Base-by-base conservation (phyloP, 352 stramenopile genomes). In the Lagenidium giganteum region DNA sequence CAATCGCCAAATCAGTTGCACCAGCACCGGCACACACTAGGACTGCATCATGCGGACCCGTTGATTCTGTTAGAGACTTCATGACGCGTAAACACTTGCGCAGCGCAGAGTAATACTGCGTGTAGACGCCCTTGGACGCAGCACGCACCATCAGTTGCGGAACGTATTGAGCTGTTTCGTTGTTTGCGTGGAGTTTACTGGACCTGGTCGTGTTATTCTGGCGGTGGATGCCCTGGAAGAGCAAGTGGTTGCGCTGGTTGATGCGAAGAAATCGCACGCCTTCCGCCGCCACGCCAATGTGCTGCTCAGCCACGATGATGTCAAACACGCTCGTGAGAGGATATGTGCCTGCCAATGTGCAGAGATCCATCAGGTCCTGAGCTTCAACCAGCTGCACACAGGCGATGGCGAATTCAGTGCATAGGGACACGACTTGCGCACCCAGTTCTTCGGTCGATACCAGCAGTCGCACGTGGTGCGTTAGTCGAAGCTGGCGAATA, bases 31-130 rank as follows among this genome's bases (percentile, higher is more conserved):
- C 53, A 52, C 68, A 86, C 17, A 61, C 30, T 6, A 46, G 55
- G 2, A 67, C 26, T n/a, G 44, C 40, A 5, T 12, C 20, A 21
- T 26, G 17, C 3, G 24, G 13, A 17, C n/a, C n/a, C n/a, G n/a
- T n/a, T n/a, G 13, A 18, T 7, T 16, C 23, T 8, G 2, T 29
- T 18, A 35, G 23, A 22, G 1, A 8, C 22, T 25, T n/a, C 12
- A 89, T 50, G 5, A 89, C 70, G 5, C 71, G 67, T 3, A 92
- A 50, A 8, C 58, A 53, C 46, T 89, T 87, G 28, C 74, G 44
- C 3, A 87, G 49, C 0, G 63, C 58, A 1, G 57, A 63, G 23
- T 70, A 80, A 35, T 87, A 87, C 46, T 85, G 73, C 35, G 80
- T 83, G 51, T 77, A 85, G 4, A 87, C 55, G 0, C 61, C 70